phyloP scores from a whole-genome alignment of 345 rosid species.

The Hibiscus mutabilis region DNA sequence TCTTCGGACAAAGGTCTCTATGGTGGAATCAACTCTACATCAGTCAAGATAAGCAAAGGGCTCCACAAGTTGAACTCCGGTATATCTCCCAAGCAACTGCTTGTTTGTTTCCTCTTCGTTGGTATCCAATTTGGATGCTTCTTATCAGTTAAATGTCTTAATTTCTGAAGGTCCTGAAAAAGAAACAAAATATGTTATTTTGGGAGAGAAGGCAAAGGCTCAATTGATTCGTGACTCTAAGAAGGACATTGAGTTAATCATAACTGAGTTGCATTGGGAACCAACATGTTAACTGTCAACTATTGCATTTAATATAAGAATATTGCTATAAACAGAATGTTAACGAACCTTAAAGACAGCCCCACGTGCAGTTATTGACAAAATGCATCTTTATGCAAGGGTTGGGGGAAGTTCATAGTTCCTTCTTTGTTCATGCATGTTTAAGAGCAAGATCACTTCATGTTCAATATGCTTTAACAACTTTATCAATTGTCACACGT shows the following conservation, averaged over 20 bases:
- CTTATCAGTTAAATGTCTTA: conserved; percentile 14
- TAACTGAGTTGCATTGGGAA: conserved; percentile 68
- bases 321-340: no score
- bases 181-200: conserved; percentile 63
- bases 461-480: background rate
- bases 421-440: no score
- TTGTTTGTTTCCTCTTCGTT: background rate
- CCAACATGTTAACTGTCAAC: background rate
- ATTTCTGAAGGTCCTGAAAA: conserved; percentile 70
- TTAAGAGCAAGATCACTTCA: no score
- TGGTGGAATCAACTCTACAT: conserved; percentile 94
- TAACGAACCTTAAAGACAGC: no score
- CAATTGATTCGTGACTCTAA: conserved; percentile 80
- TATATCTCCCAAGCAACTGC: conserved; percentile 22
- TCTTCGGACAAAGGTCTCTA: conserved; percentile 98
- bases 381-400: no score
- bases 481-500: background rate
- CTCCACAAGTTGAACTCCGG: conserved; percentile 64
- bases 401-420: no score
- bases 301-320: no score
- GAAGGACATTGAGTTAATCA: conserved; percentile 46
- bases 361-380: no score
- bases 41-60: conserved; percentile 76
- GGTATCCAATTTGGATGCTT: background rate
- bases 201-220: conserved; percentile 92